Evolutionary conservation across 768 basidiomycete species (phyloP), one percentile per base, ranked within the genome.

Genomic region (Collybia sordida): DNA sequence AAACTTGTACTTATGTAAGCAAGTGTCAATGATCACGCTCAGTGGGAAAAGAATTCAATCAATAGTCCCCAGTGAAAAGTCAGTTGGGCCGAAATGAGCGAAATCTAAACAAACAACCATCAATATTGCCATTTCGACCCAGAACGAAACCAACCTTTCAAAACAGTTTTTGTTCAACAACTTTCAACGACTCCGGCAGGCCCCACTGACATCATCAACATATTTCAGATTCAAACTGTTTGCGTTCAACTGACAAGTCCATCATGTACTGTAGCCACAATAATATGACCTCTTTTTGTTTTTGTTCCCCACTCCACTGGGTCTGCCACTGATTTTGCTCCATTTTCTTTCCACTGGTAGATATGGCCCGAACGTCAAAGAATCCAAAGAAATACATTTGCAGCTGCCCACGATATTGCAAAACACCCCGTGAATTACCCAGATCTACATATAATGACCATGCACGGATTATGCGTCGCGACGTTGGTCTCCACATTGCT

Each of bases 331-430:
- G n/a, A 25, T 42, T 22, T 42, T 25, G 4, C 15, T 6, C 42
- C 31, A 11, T 28, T 17, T 24, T 44, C 43, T 31, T 18, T 15
- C 28, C n/a, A 41, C 5, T 28, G 15, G 15, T 17, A 18, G 17
- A 19, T 34, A 34, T 34, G 43, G 35, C 43, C 24, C 9, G 3
- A 9, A 18, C 27, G 1, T 7, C 2, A 22, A 35, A 35, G 7
- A 47, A 47, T 25, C 1, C 28, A 28, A 27, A 31, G 35, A 24
- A 23, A 15, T 47, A 47, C 11, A 37, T 35, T 11, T 47, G 45
- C 18, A 24, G 38, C 23, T 47, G 45, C n/a, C 12, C 45, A 37
- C 6, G 36, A 17, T 47, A 35, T 47, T 38, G 45, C 45, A 47
- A 38, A 24, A 38, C 37, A 22, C 5, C 17, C 18, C 35, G 17